phyloP scores from a whole-genome alignment of 331 rosid genomes.

The Quercus tomentella region DNA sequence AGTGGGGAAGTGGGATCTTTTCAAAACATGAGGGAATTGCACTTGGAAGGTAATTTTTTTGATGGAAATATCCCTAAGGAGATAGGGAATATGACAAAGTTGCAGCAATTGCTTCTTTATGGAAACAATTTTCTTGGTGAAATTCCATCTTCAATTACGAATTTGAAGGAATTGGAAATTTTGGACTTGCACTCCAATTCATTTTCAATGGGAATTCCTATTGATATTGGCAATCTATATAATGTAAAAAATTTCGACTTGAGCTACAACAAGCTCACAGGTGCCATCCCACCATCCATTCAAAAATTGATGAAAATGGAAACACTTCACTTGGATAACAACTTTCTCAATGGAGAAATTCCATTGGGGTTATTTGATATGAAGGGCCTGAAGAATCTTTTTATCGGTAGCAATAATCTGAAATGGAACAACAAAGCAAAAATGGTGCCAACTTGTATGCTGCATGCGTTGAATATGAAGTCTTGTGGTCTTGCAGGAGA shows the following conservation, averaged over 20 bases:
- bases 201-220: constrained; percentile 16
- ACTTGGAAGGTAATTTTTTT: too few species aligned
- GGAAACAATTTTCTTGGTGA: constrained; percentile 4
- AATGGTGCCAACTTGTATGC: constrained; percentile 13
- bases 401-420: constrained; percentile 17
- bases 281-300: constrained; percentile 27
- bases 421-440: constrained; percentile 17
- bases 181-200: constrained; percentile 20
- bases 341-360: constrained; percentile 15
- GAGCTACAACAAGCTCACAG: constrained; percentile 20
- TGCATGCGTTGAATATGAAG: constrained; percentile 15
- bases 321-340: constrained; percentile 8
- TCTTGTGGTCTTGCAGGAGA: constrained; percentile 26
- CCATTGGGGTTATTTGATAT: constrained; percentile 21
- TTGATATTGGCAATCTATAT: constrained; percentile 6
- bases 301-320: constrained; percentile 7
- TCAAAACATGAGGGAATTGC: too few species aligned
- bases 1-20: too few species aligned
- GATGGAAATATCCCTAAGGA: constrained; percentile 14
- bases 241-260: constrained; percentile 20
- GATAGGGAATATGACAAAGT: constrained; percentile 8
- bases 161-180: background rate
- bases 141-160: constrained; percentile 3
- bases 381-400: constrained; percentile 9
- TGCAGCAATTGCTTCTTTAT: constrained; percentile 4